phyloP scores from a whole-genome alignment of 83 land plant species.

The Larix sibirica region DNA sequence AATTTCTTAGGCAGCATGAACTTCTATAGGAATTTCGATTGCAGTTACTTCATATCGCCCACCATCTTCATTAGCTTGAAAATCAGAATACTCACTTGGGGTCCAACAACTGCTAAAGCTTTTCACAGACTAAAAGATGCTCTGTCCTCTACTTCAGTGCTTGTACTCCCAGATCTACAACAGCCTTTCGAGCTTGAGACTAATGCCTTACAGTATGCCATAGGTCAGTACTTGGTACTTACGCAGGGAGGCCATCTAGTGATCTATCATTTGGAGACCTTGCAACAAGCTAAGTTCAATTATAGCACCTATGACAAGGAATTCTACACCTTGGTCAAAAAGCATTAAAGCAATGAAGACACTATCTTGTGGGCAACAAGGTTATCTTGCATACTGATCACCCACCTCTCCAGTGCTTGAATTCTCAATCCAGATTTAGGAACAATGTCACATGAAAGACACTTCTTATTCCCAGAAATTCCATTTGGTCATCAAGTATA shows the following conservation, averaged over 20 bases:
- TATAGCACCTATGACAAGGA: too few relatives aligned
- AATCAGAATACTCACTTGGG: background rate
- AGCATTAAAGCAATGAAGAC: too few relatives aligned
- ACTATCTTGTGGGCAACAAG: too few relatives aligned
- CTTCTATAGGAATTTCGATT: background rate
- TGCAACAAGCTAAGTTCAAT: too few relatives aligned
- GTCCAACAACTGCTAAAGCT: background rate
- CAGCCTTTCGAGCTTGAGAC: background rate
- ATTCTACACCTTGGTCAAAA: too few relatives aligned
- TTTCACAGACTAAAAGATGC: background rate
- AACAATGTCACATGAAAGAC: too few relatives aligned
- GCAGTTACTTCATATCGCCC: background rate
- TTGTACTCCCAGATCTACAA: background rate
- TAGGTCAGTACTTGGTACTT: background rate
- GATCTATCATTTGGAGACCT: background rate
- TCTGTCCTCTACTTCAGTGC: background rate
- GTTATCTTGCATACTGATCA: too few relatives aligned
- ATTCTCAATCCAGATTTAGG: too few relatives aligned
- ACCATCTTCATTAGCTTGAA: background rate
- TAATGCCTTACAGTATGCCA: background rate
- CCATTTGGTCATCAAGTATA: too few relatives aligned
- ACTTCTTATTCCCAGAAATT: too few relatives aligned
- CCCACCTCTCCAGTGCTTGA: too few relatives aligned
- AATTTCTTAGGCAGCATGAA: background rate
- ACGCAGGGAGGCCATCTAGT: background rate